Evolutionary conservation across 495 filamentous ascomycete species (phyloP).

Genomic region (Podospora pseudocomata): DNA sequence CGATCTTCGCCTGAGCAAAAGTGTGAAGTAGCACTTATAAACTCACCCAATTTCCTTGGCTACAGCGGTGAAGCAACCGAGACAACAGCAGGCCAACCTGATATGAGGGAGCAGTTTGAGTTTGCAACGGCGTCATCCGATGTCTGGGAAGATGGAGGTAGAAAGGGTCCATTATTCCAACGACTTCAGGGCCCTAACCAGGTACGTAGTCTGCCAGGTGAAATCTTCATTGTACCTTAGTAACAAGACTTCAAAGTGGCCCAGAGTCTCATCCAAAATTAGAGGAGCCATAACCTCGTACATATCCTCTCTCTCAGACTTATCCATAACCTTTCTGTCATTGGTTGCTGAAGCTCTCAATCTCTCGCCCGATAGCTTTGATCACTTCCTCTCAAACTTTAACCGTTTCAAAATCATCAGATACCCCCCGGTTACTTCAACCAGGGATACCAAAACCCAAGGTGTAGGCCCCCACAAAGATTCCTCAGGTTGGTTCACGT

Average conservation of each 20-base stretch:
- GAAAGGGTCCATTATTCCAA: conserved; percentile 29
- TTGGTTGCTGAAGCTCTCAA: background rate
- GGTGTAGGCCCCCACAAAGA: conserved; percentile 57
- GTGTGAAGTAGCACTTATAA: conserved; percentile 40
- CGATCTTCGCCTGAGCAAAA: conserved; percentile 29
- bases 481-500: conserved; percentile 55
- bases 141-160: conserved; percentile 30
- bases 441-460: conserved; percentile 52
- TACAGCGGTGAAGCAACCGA: conserved; percentile 52
- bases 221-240: background rate
- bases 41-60: conserved; percentile 53
- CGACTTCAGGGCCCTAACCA: background rate
- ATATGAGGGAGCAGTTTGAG: conserved; percentile 54
- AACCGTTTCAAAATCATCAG: background rate
- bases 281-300: no score
- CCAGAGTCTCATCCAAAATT: no score
- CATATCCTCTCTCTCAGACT: no score
- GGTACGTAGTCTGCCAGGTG: background rate
- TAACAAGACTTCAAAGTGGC: no score
- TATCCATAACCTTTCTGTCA: background rate
- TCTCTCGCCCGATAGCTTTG: background rate
- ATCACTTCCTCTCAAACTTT: background rate
- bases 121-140: conserved; percentile 50
- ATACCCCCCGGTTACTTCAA: conserved; percentile 32
- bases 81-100: conserved; percentile 46